A percentile compares a stretch with the other conserved stretches of the same genome.
These are phyloP conservation scores for Populus tomentosa DNA, from an alignment of 441 rosid genomes.

Conservation along the genomic window DNA sequence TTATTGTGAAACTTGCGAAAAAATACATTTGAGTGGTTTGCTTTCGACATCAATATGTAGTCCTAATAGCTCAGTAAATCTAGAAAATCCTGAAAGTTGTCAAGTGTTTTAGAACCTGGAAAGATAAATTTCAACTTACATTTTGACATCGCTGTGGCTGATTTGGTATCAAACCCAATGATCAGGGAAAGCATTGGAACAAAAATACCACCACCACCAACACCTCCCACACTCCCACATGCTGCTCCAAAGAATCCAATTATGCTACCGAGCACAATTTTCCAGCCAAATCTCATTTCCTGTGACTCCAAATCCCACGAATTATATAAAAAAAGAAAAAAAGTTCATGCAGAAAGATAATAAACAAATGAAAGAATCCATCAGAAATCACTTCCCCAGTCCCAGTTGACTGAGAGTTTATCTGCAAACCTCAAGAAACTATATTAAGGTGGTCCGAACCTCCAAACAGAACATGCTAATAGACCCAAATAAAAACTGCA, in stretches of 20 bases:
- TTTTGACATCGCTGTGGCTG: conserved; percentile 61
- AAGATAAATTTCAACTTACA: conserved; percentile 26
- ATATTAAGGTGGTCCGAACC: background rate
- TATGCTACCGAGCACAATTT: conserved; percentile 42
- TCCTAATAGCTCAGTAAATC: background rate
- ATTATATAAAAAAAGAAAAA: background rate
- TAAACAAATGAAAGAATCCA: background rate
- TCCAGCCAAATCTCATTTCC: conserved; percentile 57
- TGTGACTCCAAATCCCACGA: conserved; percentile 12
- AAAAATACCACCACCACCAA: conserved; percentile 68
- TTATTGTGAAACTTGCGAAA: background rate
- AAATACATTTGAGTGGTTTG: background rate
- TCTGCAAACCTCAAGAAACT: background rate
- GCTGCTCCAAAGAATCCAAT: conserved; percentile 69
- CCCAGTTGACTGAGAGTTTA: background rate
- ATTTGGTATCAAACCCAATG: conserved; percentile 61
- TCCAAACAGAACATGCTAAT: background rate
- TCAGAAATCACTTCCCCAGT: background rate
- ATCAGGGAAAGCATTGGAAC: conserved; percentile 59
- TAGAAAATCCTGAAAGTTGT: background rate
- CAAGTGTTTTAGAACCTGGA: background rate
- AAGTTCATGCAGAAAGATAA: background rate
- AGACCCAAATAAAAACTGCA: background rate
- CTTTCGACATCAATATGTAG: background rate
- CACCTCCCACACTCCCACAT: conserved; percentile 69